Evolutionary conservation across 257 asterid genomes (phyloP), one percentile per base, ranked within the genome.

Genomic region (Ajuga chamaepitys): DNA sequence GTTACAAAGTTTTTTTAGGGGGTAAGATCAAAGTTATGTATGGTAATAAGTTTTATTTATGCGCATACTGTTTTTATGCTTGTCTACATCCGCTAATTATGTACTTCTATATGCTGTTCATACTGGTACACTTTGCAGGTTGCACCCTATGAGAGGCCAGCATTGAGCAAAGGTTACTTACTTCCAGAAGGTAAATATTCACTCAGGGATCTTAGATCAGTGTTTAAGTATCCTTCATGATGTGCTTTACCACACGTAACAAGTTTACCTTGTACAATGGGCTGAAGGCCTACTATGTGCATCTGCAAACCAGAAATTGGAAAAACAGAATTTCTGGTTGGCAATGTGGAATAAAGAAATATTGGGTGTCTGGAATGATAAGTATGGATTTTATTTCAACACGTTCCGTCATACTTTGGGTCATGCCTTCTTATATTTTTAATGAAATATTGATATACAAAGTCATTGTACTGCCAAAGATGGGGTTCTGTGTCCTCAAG

Each of bases 71-170:
- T 45, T 34, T n/a, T 53, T 22, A 9, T 70, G 12, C 53, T 18
- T 16, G 56, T 50, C 68, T 25, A 21, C 26, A 56, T 37, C 37
- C 6, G 14, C 9, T 65, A 47, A 59, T 59, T 42, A 6, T 66
- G 22, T 4, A 22, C 38, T 42, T 61, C 20, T 26, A 73, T 53
- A 48, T 60, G 50, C 35, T 41, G 24, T 24, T 44, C 60, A 56
- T 72, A 52, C 44, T 62, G 42, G 41, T 67, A 41, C 14, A 18
- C 44, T 67, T 67, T 82, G 78, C 73, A 90, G 97, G 93, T 86
- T 81, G 94, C 95, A 35, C 97, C 97, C 21, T 91, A 91, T 74
- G 95, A 91, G 82, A 85, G 95, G 73, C 97, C 96, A 64, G 97
- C 94, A 62, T 68, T 91, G 74, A 91, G 97, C 82, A 88, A 91